These are phyloP conservation scores for Lagenaria siceraria DNA, from an alignment of 306 rosid species.

Conservation along the genomic window DNA sequence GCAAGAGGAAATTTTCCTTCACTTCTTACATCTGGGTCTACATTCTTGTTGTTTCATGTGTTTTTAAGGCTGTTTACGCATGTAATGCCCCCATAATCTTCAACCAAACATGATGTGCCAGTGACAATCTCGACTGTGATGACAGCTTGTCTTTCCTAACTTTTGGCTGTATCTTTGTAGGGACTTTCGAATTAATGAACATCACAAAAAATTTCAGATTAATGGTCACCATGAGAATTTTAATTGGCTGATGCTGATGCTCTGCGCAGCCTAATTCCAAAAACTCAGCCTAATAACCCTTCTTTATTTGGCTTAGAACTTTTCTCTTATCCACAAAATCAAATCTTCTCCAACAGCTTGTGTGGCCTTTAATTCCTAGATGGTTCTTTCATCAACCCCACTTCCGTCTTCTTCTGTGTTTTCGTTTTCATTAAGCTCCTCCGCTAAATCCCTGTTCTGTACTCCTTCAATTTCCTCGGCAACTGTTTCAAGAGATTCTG, in stretches of 20 bases:
- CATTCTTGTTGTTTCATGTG: neutral
- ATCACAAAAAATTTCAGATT: slow-evolving; percentile 19
- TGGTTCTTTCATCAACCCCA: neutral
- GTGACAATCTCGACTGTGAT: slow-evolving; percentile 3
- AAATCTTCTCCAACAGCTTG: slow-evolving; percentile 2
- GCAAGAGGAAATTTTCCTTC: neutral
- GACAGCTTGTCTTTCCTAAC: slow-evolving; percentile 6
- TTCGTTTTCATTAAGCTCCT: neutral
- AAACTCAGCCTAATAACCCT: neutral
- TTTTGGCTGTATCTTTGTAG: slow-evolving; percentile 1
- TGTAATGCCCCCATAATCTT: neutral
- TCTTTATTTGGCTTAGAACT: slow-evolving; percentile 13
- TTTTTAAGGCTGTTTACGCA: neutral
- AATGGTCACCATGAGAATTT: slow-evolving; percentile 14
- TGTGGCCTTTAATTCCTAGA: slow-evolving; percentile 40
- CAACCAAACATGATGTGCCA: neutral
- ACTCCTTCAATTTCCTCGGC: neutral
- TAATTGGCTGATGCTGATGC: neutral
- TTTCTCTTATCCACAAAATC: slow-evolving; percentile 23
- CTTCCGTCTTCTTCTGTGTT: neutral
- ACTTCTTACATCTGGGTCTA: neutral
- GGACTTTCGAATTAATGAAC: slow-evolving; percentile 10
- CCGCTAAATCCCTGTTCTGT: neutral
- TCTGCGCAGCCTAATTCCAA: neutral
- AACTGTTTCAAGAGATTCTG: neutral